Conservation (phyloP, 1,139 yeast species). For the Hemisphaericaspora xylanilytica region DNA sequence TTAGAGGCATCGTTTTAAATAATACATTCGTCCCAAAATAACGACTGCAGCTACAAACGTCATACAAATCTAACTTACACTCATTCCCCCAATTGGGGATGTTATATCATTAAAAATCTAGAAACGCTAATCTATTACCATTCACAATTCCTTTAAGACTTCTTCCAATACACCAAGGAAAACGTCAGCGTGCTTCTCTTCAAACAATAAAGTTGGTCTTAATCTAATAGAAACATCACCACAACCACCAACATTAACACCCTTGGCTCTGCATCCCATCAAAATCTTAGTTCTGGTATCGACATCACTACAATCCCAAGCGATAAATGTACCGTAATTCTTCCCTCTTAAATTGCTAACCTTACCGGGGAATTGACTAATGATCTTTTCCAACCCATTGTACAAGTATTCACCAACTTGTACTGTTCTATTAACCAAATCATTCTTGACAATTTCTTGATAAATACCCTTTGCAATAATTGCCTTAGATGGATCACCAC, state of each 20-base stretch:
- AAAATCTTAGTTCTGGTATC: slow-evolving; percentile 52
- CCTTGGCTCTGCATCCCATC: slow-evolving; percentile 47
- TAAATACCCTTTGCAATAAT: slow-evolving; percentile 62
- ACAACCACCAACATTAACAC: slow-evolving; percentile 74
- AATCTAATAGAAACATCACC: slow-evolving; percentile 63
- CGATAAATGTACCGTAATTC: slow-evolving; percentile 67
- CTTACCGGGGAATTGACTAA: slow-evolving; percentile 42
- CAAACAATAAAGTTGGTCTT: slow-evolving; percentile 70
- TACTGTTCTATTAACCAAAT: slow-evolving; percentile 50
- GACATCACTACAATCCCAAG: slow-evolving; percentile 60
- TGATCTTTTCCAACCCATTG: slow-evolving; percentile 41
- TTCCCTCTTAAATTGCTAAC: slow-evolving; percentile 63
- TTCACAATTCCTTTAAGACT: slow-evolving; percentile 17
- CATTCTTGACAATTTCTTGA: slow-evolving; percentile 52
- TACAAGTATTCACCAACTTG: slow-evolving; percentile 62
- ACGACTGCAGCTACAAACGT: too few species aligned
- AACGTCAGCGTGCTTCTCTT: slow-evolving; percentile 63
- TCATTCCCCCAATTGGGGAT: too few species aligned
- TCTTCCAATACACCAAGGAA: slow-evolving; percentile 48
- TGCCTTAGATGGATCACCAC: slow-evolving; percentile 76
- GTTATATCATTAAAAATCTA: neutral
- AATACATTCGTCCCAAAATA: too few species aligned
- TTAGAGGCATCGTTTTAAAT: too few species aligned
- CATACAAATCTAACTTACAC: too few species aligned
- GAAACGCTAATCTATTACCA: neutral